Evolutionary conservation across 2,329 filamentous ascomycete genomes (phyloP), one percentile per base, ranked within the genome.

Genomic region (Monosporascus sp.): DNA sequence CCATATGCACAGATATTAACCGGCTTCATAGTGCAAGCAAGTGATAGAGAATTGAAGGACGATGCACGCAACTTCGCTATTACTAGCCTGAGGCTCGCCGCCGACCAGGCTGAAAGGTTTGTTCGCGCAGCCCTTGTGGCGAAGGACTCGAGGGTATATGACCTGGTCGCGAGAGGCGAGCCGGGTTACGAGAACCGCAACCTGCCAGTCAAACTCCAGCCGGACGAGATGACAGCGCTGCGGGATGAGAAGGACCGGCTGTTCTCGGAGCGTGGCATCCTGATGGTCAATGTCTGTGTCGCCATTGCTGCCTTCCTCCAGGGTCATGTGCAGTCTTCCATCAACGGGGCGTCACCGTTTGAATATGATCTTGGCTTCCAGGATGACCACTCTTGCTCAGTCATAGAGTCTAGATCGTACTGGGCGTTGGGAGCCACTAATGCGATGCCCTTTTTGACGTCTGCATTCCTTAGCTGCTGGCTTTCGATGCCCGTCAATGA

Each of bases 321-420:
- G 58, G 70, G 70, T 11, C 70, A 71, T 41, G 71, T 73, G 5
- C 71, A 73, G 51, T 70, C 69, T 3, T 73, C 70, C 11, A 67
- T 73, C 52, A 73, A 73, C 52, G 67, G 69, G 17, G 68, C 70
- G 1, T 66, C 66, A 11, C 43, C 43, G 14, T 46, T 26, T 19
- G 43, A 46, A 46, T 0, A 41, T 71, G 43, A 46, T 11, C 43
- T 46, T 17, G 43, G 43, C 9, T 46, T 46, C 26, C 43, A 24
- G 24, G 16, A 46, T 7, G 14, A n/a, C 22, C 16, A 14, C 3
- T 8, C 43, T 14, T 46, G 43, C 26, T 43, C 40, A 6, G 26
- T 2, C 8, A 7, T 1, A 31, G 5, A 3, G 0, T 72, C 57
- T 40, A 47, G 44, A 3, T 16, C 43, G 9, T 7, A 20, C 54